These are phyloP conservation scores for Xylariaceae sp. DNA, from an alignment of 2,329 filamentous ascomycete species.

Conservation along the genomic window DNA sequence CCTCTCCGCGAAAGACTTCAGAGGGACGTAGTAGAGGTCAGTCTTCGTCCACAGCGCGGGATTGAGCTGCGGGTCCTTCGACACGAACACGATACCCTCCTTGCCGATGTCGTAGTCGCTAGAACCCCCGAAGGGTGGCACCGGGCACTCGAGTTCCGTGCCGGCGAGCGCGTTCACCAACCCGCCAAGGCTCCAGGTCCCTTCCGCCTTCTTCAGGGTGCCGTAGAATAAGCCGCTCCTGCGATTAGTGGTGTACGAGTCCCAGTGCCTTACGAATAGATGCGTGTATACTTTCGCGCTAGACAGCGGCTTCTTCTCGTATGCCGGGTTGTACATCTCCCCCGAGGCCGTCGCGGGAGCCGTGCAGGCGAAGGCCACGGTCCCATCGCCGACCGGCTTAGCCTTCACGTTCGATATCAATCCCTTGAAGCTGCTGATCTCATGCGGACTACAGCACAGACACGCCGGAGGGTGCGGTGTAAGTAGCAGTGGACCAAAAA, in stretches of 20 bases:
- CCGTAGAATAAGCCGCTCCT: conserved; percentile 62
- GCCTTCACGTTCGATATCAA: conserved; percentile 62
- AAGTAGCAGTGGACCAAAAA: conserved; percentile 20
- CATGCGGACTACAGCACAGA: conserved; percentile 41
- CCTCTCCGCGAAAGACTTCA: conserved; percentile 61
- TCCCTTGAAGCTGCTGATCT: conserved; percentile 54
- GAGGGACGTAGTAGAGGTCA: conserved; percentile 74
- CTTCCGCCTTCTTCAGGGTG: conserved; percentile 41
- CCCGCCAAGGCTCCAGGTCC: conserved; percentile 47
- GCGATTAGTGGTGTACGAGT: conserved; percentile 71
- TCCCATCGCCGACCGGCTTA: conserved; percentile 52
- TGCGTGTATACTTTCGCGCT: conserved; percentile 72
- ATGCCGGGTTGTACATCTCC: conserved; percentile 66
- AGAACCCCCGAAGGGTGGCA: conserved; percentile 76
- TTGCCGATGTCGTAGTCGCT: conserved; percentile 78
- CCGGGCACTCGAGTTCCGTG: conserved; percentile 64
- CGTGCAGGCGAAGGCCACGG: conserved; percentile 59
- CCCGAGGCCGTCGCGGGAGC: conserved; percentile 71
- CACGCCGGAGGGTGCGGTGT: neutral
- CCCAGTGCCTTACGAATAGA: conserved; percentile 83
- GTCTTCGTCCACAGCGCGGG: conserved; percentile 78
- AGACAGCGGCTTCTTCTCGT: conserved; percentile 61
- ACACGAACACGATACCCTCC: conserved; percentile 70
- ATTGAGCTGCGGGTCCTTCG: conserved; percentile 72
- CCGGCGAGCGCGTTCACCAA: conserved; percentile 67